Base-by-base conservation (phyloP, 1,284 basidiomycete genomes). In the Ganoderma lingzhi region DNA sequence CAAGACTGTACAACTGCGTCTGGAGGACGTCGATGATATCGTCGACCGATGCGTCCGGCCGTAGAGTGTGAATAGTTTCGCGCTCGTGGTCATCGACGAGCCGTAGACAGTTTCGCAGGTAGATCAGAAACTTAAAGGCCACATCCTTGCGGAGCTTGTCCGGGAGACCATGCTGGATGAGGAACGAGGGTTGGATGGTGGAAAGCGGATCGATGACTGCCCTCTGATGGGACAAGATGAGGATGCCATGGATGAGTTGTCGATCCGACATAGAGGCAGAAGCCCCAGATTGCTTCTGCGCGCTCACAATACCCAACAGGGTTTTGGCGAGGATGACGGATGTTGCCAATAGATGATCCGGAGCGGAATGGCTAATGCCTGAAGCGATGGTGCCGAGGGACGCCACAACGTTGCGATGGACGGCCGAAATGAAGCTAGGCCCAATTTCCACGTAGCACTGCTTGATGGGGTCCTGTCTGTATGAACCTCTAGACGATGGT, bases 141-240 rank as follows among this genome's bases (percentile, higher is more conserved):
- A 84, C 80, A 72, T 93, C 88, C 32, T 86, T 87, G 37, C 94
- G 90, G 56, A 94, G 76, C 53, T 83, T 78, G 63, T 89, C 86
- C 3, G 93, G 92, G 14, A 84, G 80, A 3, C 93, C 93, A 63
- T 83, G 85, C 77, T 94, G 93, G 37, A 95, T 87, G 51, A 95
- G 84, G 76, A 90, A 94, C 1, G 93, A 93, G 3, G 93, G 93
- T 63, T 93, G 93, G 58, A 89, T 93, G 56, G 90, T 89, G 30
- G 93, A 94, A 45, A 92, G 83, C 30, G 92, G 91, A 77, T 96
- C 93, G 9, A 92, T 83, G 35, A 88, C 80, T 3, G 86, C 76
- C n/a, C 84, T 80, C 39, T 85, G 79, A 44, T 81, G 80, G 8
- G 89, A 88, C 64, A 80, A 80, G 66, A 80, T 76, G 56, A 93